phyloP scores from a whole-genome alignment of 306 rosid genomes.

The Gillenia trifoliata region DNA sequence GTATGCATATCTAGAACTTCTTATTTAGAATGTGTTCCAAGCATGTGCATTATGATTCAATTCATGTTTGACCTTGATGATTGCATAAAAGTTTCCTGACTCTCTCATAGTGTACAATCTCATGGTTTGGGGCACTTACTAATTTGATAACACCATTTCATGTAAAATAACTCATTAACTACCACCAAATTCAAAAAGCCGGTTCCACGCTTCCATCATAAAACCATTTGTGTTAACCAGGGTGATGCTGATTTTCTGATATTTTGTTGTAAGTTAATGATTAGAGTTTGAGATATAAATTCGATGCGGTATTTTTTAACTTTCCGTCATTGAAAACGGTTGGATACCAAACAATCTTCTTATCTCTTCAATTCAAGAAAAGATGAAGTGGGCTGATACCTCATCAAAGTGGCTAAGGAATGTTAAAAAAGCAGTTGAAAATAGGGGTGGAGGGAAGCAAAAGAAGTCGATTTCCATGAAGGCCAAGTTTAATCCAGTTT shows the following conservation, averaged over 20 bases:
- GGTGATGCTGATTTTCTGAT: not conserved
- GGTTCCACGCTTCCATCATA: not conserved
- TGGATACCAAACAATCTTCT: conserved; percentile 77
- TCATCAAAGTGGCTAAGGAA: conserved; percentile 76
- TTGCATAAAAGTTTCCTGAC: not conserved
- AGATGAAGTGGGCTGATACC: conserved; percentile 90
- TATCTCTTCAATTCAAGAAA: conserved; percentile 83
- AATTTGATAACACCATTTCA: not conserved
- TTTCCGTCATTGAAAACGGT: conserved; percentile 42
- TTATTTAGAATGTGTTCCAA: not conserved
- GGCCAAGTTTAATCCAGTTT: conserved; percentile 79
- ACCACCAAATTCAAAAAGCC: not conserved
- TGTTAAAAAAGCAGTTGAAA: conserved; percentile 87
- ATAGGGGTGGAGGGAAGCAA: conserved; percentile 78
- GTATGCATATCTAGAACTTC: too few relatives aligned
- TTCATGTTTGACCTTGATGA: not conserved
- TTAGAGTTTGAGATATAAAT: conserved; percentile 5
- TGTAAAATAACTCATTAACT: too few relatives aligned
- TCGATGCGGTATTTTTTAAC: not conserved
- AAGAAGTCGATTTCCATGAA: conserved; percentile 72
- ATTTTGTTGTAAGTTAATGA: not conserved
- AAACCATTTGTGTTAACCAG: not conserved
- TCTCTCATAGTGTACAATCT: not conserved
- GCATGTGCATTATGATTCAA: not conserved
- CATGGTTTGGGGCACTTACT: not conserved